Conservation (phyloP, 805 yeast species). For the Barnettozyma wickerhamii region DNA sequence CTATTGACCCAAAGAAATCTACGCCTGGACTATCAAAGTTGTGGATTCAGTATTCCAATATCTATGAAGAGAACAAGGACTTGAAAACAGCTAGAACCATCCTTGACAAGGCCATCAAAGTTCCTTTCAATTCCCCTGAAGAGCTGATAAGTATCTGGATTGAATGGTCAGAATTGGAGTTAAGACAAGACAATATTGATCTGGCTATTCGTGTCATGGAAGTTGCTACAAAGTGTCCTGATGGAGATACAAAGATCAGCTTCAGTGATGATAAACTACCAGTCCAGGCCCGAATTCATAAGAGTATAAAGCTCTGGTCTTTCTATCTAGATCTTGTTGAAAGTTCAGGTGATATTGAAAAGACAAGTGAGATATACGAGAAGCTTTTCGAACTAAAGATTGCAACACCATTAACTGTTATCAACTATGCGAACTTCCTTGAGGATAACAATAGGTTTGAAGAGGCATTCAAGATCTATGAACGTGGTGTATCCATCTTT, state of each 20-base stretch:
- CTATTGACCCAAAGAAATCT: slow-evolving; percentile 56
- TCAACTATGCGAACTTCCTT: slow-evolving; percentile 62
- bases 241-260: slow-evolving; percentile 28
- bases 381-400: slow-evolving; percentile 51
- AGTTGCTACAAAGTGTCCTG: slow-evolving; percentile 38
- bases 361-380: slow-evolving; percentile 45
- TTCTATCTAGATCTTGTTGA: slow-evolving; percentile 69
- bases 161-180: slow-evolving; percentile 70
- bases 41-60: slow-evolving; percentile 67
- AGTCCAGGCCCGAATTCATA: slow-evolving; percentile 57
- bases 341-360: slow-evolving; percentile 40
- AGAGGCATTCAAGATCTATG: slow-evolving; percentile 57
- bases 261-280: slow-evolving; percentile 40
- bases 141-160: slow-evolving; percentile 69
- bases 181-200: slow-evolving; percentile 44
- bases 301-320: slow-evolving; percentile 65
- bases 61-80: slow-evolving; percentile 57
- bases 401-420: slow-evolving; percentile 62
- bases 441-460: slow-evolving; percentile 43
- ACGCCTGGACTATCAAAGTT: slow-evolving; percentile 47
- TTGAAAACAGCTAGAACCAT: slow-evolving; percentile 56
- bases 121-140: slow-evolving; percentile 56
- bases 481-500: slow-evolving; percentile 61
- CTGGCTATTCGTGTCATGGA: slow-evolving; percentile 38
- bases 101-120: slow-evolving; percentile 59